phyloP scores from a whole-genome alignment of 2,329 filamentous ascomycete genomes.

The Colletotrichum plurivorum region DNA sequence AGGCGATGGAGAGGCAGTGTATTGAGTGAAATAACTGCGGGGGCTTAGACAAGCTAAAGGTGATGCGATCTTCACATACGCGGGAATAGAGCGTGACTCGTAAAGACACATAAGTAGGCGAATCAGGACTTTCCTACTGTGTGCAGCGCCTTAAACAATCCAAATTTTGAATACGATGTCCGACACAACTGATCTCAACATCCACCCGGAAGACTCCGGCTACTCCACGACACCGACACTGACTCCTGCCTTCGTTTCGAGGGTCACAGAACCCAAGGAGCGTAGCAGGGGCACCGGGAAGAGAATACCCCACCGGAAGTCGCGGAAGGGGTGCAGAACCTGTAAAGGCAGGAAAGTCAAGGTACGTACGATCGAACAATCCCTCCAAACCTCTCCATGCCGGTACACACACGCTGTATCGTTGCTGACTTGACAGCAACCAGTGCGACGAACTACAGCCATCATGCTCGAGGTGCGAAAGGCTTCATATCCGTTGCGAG shows the following conservation, averaged over 20 bases:
- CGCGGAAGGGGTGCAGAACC: not conserved
- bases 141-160: not conserved
- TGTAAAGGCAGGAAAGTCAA: constrained; percentile 30
- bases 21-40: no score
- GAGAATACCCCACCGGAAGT: constrained; percentile 17
- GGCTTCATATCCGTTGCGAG: constrained; percentile 10
- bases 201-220: constrained; percentile 5
- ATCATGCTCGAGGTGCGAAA: constrained; percentile 14
- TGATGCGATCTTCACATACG: no score
- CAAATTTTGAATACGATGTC: not conserved
- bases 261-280: not conserved
- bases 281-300: not conserved
- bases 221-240: constrained; percentile 10
- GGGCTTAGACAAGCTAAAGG: no score
- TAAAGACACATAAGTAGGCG: not conserved
- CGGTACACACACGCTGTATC: not conserved
- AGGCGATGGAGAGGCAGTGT: no score
- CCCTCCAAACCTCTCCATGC: no score
- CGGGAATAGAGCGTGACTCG: not conserved
- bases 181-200: not conserved
- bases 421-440: not conserved
- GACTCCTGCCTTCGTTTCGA: not conserved
- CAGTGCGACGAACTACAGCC: constrained; percentile 26
- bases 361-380: not conserved
- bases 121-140: not conserved